phyloP scores from a whole-genome alignment of 306 rosid genomes.

The Hippophae rhamnoides region DNA sequence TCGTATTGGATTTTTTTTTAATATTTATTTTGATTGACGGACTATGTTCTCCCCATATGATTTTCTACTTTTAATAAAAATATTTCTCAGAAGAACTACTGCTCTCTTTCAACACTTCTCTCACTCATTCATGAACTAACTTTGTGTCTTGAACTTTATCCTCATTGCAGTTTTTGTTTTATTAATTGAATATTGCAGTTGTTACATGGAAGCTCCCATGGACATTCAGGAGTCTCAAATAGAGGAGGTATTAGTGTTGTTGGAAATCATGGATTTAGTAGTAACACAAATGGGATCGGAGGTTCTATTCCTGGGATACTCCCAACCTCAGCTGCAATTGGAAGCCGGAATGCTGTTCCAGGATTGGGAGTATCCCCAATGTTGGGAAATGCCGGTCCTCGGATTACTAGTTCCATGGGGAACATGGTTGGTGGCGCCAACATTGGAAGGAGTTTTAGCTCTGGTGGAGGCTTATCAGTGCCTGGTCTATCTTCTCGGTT shows the following conservation, averaged over 20 bases:
- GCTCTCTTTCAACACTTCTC: too few species aligned
- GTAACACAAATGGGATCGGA: constrained; percentile 90
- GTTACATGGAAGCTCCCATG: constrained; percentile 79
- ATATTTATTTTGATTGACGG: too few species aligned
- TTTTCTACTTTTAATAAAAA: too few species aligned
- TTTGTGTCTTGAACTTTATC: neutral
- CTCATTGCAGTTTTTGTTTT: neutral
- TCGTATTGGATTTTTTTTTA: neutral
- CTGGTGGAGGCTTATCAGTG: constrained; percentile 82
- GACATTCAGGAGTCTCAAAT: constrained; percentile 77
- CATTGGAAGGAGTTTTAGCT: constrained; percentile 43
- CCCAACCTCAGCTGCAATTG: constrained; percentile 88
- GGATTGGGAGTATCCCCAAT: constrained; percentile 94
- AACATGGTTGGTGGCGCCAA: constrained; percentile 81
- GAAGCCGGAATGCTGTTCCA: constrained; percentile 90
- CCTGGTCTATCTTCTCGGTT: constrained; percentile 87
- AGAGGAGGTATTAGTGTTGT: constrained; percentile 98
- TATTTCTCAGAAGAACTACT: too few species aligned
- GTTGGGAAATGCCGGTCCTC: constrained; percentile 73
- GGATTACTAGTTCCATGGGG: constrained; percentile 90
- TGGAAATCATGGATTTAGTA: constrained; percentile 95
- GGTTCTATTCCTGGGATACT: constrained; percentile 97
- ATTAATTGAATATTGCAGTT: constrained; percentile 38
- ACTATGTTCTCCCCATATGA: too few species aligned
- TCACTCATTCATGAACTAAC: too few species aligned